Percentiles rank a stretch among this genome's conserved stretches.
Conservation (phyloP, 495 filamentous ascomycete genomes). For the Lineolata rhizophorae region DNA sequence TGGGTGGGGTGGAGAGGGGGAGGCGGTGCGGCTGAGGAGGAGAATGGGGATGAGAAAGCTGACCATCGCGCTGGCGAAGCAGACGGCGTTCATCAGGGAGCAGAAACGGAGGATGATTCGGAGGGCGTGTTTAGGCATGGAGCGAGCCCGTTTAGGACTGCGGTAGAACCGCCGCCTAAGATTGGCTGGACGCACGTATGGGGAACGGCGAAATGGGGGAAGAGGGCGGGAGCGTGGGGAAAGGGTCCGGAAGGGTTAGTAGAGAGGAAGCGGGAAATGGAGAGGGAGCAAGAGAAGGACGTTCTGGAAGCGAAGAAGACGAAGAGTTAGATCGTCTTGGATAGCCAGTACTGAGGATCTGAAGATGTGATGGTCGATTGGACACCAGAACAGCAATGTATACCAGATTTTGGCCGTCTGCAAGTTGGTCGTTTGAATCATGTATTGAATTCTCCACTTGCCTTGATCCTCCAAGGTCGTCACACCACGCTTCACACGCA, state of each 20-base stretch:
- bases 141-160: constrained; percentile 24
- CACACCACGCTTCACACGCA: no score
- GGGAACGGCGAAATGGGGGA: constrained; percentile 30
- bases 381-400: no score
- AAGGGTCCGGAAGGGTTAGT: constrained; percentile 24
- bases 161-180: constrained; percentile 22
- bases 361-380: no score
- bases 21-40: constrained; percentile 17
- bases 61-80: background rate
- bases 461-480: no score
- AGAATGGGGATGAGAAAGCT: constrained; percentile 5
- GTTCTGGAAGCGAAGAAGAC: no score
- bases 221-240: constrained; percentile 29
- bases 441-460: no score
- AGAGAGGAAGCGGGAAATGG: constrained; percentile 14
- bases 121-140: constrained; percentile 17
- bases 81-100: background rate
- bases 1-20: constrained; percentile 33
- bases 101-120: constrained; percentile 6
- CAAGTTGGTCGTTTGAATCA: no score
- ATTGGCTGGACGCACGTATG: constrained; percentile 28
- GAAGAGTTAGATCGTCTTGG: no score
- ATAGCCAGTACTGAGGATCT: no score
- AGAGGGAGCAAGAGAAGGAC: no score
- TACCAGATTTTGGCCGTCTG: no score